Percentiles rank a stretch among this genome's conserved stretches.
Evolutionary conservation across 108 stramenopile genomes (phyloP).

Genomic region (Pseudonitzschia multiseries): DNA sequence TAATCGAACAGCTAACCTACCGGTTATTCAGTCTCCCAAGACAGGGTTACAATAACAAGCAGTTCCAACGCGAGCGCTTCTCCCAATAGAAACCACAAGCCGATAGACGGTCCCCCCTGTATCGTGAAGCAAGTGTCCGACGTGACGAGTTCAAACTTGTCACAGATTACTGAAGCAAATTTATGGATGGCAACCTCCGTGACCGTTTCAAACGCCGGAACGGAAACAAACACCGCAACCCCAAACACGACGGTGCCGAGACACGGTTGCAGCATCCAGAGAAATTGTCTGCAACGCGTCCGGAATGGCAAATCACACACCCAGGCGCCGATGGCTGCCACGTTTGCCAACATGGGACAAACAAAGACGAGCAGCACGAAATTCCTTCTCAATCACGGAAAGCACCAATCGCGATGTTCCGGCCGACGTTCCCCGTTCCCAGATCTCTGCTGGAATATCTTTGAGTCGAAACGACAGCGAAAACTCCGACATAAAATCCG

Average conservation of each 20-base stretch:
- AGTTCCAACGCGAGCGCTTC: slow-evolving; percentile 44
- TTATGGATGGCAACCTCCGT: slow-evolving; percentile 18
- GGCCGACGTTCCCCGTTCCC: slow-evolving; percentile 24
- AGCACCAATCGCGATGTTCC: slow-evolving; percentile 40
- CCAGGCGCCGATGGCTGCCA: slow-evolving; percentile 21
- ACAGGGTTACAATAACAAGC: slow-evolving; percentile 35
- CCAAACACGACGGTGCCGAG: slow-evolving; percentile 31
- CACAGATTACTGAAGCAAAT: slow-evolving; percentile 23
- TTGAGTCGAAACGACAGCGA: slow-evolving; percentile 23
- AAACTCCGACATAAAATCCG: slow-evolving; percentile 30
- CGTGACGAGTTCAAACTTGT: slow-evolving; percentile 24
- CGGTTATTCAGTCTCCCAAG: slow-evolving; percentile 17
- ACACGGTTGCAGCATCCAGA: slow-evolving; percentile 33
- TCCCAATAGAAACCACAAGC: slow-evolving; percentile 37
- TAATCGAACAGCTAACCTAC: too few species aligned
- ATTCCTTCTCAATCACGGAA: slow-evolving; percentile 6
- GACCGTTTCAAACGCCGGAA: slow-evolving; percentile 35
- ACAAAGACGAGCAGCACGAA: slow-evolving; percentile 30
- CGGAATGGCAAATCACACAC: slow-evolving; percentile 1
- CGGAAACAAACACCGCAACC: slow-evolving; percentile 22
- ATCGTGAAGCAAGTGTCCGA: slow-evolving; percentile 36
- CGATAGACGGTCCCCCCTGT: slow-evolving; percentile 22
- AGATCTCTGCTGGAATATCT: slow-evolving; percentile 34
- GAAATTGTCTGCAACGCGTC: slow-evolving; percentile 3
- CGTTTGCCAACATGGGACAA: slow-evolving; percentile 32